Percentiles rank a stretch among this genome's conserved stretches.
Conservation (phyloP, 2,329 filamentous ascomycete genomes). For the Annulohypoxylon truncatum region DNA sequence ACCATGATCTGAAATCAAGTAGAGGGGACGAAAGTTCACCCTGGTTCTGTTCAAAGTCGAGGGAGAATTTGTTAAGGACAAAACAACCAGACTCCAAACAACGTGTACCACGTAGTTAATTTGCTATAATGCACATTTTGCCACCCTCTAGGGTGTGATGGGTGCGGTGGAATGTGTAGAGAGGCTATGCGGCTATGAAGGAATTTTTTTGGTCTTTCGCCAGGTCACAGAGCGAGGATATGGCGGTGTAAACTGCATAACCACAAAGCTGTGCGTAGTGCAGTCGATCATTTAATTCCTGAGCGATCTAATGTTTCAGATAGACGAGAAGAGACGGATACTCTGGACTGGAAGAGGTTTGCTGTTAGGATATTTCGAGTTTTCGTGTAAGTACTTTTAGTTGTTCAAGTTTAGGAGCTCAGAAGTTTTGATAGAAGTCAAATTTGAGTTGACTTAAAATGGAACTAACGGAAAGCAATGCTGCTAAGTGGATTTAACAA, state of each 20-base stretch:
- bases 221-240: neutral
- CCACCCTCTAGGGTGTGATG: constrained; percentile 2
- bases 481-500: neutral
- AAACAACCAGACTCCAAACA: neutral
- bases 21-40: neutral
- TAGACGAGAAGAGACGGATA: neutral
- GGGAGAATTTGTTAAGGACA: neutral
- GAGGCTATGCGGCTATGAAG: constrained; percentile 2
- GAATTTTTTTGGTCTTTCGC: neutral
- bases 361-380: neutral
- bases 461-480: neutral
- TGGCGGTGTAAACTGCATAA: constrained; percentile 17
- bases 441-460: constrained; percentile 12
- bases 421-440: neutral
- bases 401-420: neutral
- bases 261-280: neutral
- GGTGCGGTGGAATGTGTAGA: neutral
- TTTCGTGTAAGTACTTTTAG: neutral
- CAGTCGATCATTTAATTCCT: neutral
- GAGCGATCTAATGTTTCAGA: constrained; percentile 5
- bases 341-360: neutral
- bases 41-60: neutral
- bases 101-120: neutral
- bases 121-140: neutral
- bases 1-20: neutral